A percentile compares a stretch with the other conserved stretches of the same genome.
phyloP scores from a whole-genome alignment of 352 stramenopile genomes.

The Globisporangium nagaii region DNA sequence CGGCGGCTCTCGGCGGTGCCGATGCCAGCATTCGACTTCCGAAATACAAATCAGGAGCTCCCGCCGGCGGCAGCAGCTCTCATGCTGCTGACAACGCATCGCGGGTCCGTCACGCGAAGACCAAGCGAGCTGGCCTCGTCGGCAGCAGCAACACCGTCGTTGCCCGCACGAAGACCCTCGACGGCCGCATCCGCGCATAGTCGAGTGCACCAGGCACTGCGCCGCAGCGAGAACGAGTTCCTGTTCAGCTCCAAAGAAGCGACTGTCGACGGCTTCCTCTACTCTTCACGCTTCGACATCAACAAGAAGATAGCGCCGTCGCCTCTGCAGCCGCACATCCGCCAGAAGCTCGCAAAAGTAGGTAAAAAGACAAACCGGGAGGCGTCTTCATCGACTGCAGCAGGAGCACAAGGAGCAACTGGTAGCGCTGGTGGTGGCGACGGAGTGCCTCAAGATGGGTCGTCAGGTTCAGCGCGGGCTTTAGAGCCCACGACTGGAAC shows the following conservation, averaged over 20 bases:
- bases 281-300: slow-evolving; percentile 42
- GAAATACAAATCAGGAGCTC: slow-evolving; percentile 8
- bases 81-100: neutral
- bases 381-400: neutral
- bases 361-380: neutral
- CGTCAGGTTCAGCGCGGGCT: too few species aligned
- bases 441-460: too few species aligned
- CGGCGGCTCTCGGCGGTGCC: slow-evolving; percentile 12
- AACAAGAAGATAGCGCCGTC: slow-evolving; percentile 5
- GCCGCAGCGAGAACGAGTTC: slow-evolving; percentile 49
- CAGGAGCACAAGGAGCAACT: neutral
- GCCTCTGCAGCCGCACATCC: slow-evolving; percentile 5
- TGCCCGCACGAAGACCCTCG: slow-evolving; percentile 20
- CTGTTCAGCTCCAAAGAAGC: slow-evolving; percentile 41
- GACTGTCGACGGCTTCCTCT: slow-evolving; percentile 41
- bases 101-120: neutral
- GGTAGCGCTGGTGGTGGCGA: too few species aligned
- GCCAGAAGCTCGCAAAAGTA: slow-evolving; percentile 12
- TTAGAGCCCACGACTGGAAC: too few species aligned
- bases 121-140: neutral
- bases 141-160: neutral
- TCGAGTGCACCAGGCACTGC: slow-evolving; percentile 52
- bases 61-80: neutral
- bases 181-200: slow-evolving; percentile 47
- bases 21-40: neutral